Evolutionary conservation across 768 basidiomycete species (phyloP), one percentile per base, ranked within the genome.

Genomic region (Hydnomerulius pinastri): DNA sequence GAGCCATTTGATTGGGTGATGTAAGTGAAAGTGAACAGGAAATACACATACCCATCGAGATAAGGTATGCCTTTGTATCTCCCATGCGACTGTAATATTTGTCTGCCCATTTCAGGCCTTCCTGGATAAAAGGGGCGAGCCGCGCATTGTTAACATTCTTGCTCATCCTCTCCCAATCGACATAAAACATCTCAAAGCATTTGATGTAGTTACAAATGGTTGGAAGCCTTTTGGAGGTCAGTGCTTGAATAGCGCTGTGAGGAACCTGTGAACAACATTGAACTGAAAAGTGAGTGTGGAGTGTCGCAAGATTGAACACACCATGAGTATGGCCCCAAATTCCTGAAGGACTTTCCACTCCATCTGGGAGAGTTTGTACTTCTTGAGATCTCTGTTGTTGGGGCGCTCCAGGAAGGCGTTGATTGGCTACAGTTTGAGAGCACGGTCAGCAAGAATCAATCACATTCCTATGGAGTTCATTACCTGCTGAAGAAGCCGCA

Each of bases 261-360:
- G 20, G 45, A 13, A 46, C 21, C 45, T 46, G 33, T n/a, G 30
- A 32, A 32, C 4, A 32, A 32, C 15, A 10, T 4, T 5, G 43
- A 41, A 20, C n/a, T 29, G 13, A 30, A 7, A n/a, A 17, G 6
- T 8, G 15, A n/a, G n/a, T n/a, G n/a, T n/a, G n/a, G n/a, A n/a
- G n/a, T n/a, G n/a, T n/a, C n/a, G n/a, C n/a, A n/a, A n/a, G n/a
- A n/a, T n/a, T 15, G 17, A 39, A 20, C 21, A 6, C n/a, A 49
- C 48, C 39, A 28, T 20, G 8, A 49, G 28, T 12, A 49, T 49
- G 7, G 27, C 18, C 21, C 41, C 48, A 41, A 42, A 28, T 20
- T 49, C 48, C 28, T 49, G 21, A 13, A 49, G 33, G 25, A 49
- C 23, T 4, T 30, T 11, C 48, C 48, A 49, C 29, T 49, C 48